Base-by-base conservation (phyloP, 2,329 filamentous ascomycete genomes). In the Xylogone sp. region DNA sequence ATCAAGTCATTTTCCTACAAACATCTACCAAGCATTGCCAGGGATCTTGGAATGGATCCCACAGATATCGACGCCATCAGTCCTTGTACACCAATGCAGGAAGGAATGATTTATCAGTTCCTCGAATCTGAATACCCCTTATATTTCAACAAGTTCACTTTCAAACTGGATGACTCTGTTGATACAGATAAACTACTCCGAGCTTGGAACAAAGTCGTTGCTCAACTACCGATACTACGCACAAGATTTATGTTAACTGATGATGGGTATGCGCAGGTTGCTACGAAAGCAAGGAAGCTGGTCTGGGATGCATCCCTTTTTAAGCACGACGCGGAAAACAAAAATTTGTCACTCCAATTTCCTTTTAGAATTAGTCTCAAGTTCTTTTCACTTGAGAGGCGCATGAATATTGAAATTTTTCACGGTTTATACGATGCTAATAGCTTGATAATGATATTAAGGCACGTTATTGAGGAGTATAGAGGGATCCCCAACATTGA, bases 341-440 rank as follows among this genome's bases (percentile, higher is more conserved):
- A 66, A 48, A 45, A 24, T 1, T 22, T 29, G 2, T 59, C 65
- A n/a, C 44, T 68, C 13, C 59, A 52, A 45, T 54, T 8, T 2
- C 64, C 66, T 4, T 65, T 58, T 46, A 52, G 21, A 12, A 49
- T 67, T 31, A 43, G 21, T 2, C 19, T 64, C 7, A 22, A 47
- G 20, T 34, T 50, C 8, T 27, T 31, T 18, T 7, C 21, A 1
- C 20, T 10, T 2, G 43, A 20, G 4, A 34, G 24, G 7, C 43
- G 75, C 0, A 68, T 96, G 27, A 69, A 76, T 2, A 61, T 96
- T 2, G 79, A 87, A 44, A 84, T 95, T 1, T 96, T 96, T 68
- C 92, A 97, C 65, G 90, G 81, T 0, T 68, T 96, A 0, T 97
- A 97, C 60, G 92, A 97, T 67, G 92, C 90, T 1, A 86, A 81